Base-by-base conservation (phyloP, 2,329 filamentous ascomycete genomes). In the Knufia fluminis region DNA sequence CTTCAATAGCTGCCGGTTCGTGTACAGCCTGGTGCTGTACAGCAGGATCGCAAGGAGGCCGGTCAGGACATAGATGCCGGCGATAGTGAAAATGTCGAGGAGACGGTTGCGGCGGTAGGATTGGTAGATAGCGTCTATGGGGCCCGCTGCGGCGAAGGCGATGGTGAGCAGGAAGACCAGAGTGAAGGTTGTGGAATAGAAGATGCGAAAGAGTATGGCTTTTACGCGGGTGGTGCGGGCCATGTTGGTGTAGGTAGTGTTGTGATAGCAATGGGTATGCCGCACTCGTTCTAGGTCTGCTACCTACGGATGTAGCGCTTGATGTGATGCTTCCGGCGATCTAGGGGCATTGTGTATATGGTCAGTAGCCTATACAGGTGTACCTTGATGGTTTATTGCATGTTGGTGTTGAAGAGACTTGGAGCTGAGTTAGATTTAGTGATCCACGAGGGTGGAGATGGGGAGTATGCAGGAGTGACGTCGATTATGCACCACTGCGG, bases 31-130 rank as follows among this genome's bases (percentile, higher is more conserved):
- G 47, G 82, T 79, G 49, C 82, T 77, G 65, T 94, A 96, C 60
- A 96, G 79, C 59, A 94, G 80, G 39, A 79, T 67, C 38, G 87
- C 78, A 47, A 89, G 69, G 40, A 86, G 54, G 40, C 84, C 72
- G 12, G 87, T 88, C 42, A 88, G 70, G 50, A 90, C 68, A 63
- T 94, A 94, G 60, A 78, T 77, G 52, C 85, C 81, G 48, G 79
- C 78, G 58, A 96, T 79, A 62, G 92, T 83, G 69, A 92, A 85
- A 61, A 94, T 79, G 66, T 95, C 92, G 66, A 86, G 86, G 45
- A 80, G 71, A 59, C 88, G 83, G 46, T 70, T 55, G 50, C 79
- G 81, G 28, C 70, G 66, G 50, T 85, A 77, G 45, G 86, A 85
- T 65, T 92, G 86, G 64, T 83, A 83, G 66, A 96, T 83, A 51